phyloP scores from a whole-genome alignment of 108 stramenopile genomes.

The Pseudonitzschia delicatissima region DNA sequence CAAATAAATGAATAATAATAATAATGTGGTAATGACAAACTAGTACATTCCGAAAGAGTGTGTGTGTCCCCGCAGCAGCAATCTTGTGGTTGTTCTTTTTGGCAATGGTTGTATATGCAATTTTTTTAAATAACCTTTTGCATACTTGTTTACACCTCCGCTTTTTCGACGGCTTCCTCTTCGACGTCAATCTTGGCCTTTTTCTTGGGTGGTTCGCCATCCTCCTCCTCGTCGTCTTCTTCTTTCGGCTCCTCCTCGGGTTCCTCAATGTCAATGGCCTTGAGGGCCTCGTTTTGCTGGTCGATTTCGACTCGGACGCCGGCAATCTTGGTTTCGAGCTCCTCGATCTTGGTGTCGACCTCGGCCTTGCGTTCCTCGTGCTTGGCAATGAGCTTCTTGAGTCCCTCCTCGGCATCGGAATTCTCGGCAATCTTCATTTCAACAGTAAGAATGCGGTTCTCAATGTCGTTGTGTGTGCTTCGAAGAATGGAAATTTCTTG shows the following conservation, averaged over 20 bases:
- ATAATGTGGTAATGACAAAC: no score
- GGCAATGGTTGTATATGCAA: no score
- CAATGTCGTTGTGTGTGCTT: conserved; percentile 21
- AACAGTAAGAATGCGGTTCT: conserved; percentile 30
- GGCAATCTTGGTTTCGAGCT: conserved; percentile 9
- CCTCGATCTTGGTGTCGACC: conserved; percentile 1
- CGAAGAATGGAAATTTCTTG: conserved; percentile 23
- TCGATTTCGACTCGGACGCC: conserved; percentile 8
- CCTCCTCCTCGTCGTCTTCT: not conserved
- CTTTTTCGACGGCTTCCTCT: not conserved
- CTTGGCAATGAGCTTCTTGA: conserved; percentile 19
- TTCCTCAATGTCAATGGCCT: conserved; percentile 7
- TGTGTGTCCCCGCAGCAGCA: no score
- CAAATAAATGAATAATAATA: no score
- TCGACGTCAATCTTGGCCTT: not conserved
- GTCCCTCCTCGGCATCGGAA: conserved; percentile 11
- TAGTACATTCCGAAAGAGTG: no score
- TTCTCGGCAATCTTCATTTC: conserved; percentile 35
- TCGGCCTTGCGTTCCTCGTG: conserved; percentile 17
- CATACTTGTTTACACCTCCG: not conserved
- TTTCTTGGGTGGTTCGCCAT: not conserved
- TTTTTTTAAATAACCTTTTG: no score
- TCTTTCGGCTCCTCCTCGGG: not conserved
- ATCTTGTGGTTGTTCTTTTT: no score
- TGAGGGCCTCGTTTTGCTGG: conserved; percentile 7